Conservation (phyloP, 345 rosid genomes). For the Heritiera fomes region DNA sequence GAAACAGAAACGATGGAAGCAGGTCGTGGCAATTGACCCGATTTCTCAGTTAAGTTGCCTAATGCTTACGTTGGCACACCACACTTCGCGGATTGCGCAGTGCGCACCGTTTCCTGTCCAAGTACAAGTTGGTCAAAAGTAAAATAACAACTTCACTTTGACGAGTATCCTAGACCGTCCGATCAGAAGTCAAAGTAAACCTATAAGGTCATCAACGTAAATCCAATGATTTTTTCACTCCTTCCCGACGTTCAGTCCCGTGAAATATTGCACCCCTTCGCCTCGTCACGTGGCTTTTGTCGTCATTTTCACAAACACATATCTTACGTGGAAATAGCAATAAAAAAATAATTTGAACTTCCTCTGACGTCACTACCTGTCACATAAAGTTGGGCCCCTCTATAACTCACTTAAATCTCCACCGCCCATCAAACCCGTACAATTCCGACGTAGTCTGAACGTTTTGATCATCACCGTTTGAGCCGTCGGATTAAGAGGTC, state of each 20-base stretch:
- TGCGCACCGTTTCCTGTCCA: neutral
- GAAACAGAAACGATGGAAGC: too few species aligned
- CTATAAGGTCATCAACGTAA: neutral
- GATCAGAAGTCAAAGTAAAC: neutral
- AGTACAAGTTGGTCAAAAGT: too few species aligned
- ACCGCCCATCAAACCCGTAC: neutral
- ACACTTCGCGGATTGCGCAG: conserved; percentile 7
- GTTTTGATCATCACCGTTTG: neutral
- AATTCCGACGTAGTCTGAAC: neutral
- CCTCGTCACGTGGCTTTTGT: conserved; percentile 17
- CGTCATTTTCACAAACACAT: neutral
- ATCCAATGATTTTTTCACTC: neutral
- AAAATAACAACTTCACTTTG: too few species aligned
- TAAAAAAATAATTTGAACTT: neutral
- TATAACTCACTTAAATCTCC: neutral
- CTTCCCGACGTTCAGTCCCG: neutral
- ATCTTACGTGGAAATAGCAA: neutral
- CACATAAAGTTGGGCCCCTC: neutral
- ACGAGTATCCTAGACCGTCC: neutral
- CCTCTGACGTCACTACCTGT: neutral
- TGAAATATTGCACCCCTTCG: neutral
- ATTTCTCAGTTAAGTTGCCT: neutral
- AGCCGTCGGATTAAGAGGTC: conserved; percentile 23
- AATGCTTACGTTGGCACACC: neutral
- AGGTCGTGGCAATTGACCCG: neutral